Evolutionary conservation across 495 filamentous ascomycete genomes (phyloP).

Genomic region (Letharia lupina): DNA sequence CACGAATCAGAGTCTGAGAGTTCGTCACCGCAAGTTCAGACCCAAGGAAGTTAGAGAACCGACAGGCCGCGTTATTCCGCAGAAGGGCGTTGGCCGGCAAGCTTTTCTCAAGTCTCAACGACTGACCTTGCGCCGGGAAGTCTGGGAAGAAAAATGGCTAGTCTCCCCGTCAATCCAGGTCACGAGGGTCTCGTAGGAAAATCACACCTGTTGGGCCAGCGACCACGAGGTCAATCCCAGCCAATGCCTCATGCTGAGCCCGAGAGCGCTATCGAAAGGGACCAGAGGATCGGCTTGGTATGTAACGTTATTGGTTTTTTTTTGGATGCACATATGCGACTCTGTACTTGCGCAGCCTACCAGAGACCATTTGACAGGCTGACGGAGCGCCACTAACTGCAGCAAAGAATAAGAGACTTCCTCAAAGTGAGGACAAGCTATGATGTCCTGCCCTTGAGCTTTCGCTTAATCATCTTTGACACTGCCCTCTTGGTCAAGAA

Average conservation of each 20-base stretch:
- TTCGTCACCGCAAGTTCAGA: not conserved
- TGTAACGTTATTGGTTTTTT: constrained; percentile 31
- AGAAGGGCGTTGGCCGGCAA: not conserved
- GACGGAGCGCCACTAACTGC: constrained; percentile 14
- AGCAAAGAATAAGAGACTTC: constrained; percentile 91
- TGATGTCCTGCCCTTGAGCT: constrained; percentile 96
- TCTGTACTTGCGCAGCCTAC: constrained; percentile 11
- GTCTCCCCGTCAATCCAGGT: constrained; percentile 27
- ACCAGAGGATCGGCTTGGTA: constrained; percentile 90
- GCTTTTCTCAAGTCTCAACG: not conserved
- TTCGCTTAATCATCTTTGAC: constrained; percentile 91
- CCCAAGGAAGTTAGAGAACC: not conserved
- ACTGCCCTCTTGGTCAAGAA: constrained; percentile 93
- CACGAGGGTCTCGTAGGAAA: constrained; percentile 65
- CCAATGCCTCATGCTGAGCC: constrained; percentile 42
- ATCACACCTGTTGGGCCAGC: constrained; percentile 60
- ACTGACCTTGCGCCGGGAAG: constrained; percentile 1
- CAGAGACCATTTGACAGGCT: constrained; percentile 10
- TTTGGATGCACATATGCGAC: not conserved
- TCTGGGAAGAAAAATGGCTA: constrained; percentile 16
- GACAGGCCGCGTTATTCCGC: not conserved
- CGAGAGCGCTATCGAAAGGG: constrained; percentile 71
- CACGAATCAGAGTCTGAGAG: not conserved
- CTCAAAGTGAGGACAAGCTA: constrained; percentile 94
- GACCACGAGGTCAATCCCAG: constrained; percentile 44